Base-by-base conservation (phyloP, 1,139 yeast species). In the Yarrowia galli region DNA sequence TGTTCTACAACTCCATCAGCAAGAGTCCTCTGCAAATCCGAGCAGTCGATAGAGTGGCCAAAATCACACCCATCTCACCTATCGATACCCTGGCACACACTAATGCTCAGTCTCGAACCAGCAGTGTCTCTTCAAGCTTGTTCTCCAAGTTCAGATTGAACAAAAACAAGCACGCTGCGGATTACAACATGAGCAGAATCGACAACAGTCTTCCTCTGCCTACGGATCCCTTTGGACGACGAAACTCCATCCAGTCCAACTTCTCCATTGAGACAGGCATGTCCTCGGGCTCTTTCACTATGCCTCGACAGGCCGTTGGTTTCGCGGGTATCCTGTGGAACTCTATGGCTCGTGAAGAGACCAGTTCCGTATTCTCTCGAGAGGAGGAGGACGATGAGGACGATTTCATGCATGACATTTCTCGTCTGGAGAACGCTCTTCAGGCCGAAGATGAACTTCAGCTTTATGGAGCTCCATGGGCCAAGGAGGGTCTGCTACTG, bases 401-500 rank as follows among this genome's bases (percentile, higher is more conserved):
- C 16, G 74, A 70, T 20, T 53, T 53, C 40, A 64, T 61, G 56
- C 77, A 71, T 65, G 76, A 75, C 56, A 75, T 76, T 66, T 70
- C 73, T 5, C 71, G 73, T 64, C 72, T 76, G 51, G 77, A 76
- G 64, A 71, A 70, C 23, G 77, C 75, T 56, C 71, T 75, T 20
- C 75, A 76, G 32, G 73, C 82, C 70, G 92, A 89, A 76, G 82
- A 85, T 70, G 85, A 85, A 49, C 79, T 89, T 69, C 92, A 88
- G 74, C 80, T 87, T 61, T 84, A 84, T 67, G 95, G 95, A 0
- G 86, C 92, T 2, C 95, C 95, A 0, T 89, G 89, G 84, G 83
- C 88, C 68, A 88, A 89, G 74, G 93, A 89, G 78, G 93, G 95
- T 1, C 75, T 89, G 65, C 79, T 88, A 70, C 82, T 84, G 73